Base-by-base conservation (phyloP, 2,329 filamentous ascomycete genomes). In the Alternaria novae-zelandiae region DNA sequence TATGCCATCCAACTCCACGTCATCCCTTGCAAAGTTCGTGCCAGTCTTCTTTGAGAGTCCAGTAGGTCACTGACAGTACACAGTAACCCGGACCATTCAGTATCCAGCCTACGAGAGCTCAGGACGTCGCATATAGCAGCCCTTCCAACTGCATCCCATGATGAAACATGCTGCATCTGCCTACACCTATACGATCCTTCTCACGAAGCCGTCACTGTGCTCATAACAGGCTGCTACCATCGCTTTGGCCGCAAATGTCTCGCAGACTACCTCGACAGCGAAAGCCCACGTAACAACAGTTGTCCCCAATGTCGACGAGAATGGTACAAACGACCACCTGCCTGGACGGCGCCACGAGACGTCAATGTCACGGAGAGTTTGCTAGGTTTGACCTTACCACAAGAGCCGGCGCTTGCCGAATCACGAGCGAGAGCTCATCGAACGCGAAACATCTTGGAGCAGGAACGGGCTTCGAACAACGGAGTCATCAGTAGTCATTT, bases 171-270 rank as follows among this genome's bases (percentile, higher is more conserved):
- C 32, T 57, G 54, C 20, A 58, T 64, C 15, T 64, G 54, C 50
- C 13, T 57, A 9, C 25, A 55, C 12, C 12, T n/a, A n/a, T 64
- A 61, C 36, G 44, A 5, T 15, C 11, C 41, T 32, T 44, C n/a
- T 15, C 58, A 64, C 25, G 12, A 61, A 28, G 54, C 54, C 6
- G 54, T 58, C 20, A 43, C 54, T 25, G 54, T 61, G 28, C 47
- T 51, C 23, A 23, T 58, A 25, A 47, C 53, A 30, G 60, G 62
- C 9, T 66, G 60, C 43, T 57, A 49, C 21, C 63, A 69, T 49
- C 51, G 59, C 4, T 69, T 69, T 45, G 65, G 65, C 8, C 58
- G 54, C 11, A 36, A 28, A 4, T 69, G 63, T 30, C 58, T 69
- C 13, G 43, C 65, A 12, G 43, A 28, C 7, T 59, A 60, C 30